Conservation (phyloP, 257 asterid genomes). For the Striga asiatica region DNA sequence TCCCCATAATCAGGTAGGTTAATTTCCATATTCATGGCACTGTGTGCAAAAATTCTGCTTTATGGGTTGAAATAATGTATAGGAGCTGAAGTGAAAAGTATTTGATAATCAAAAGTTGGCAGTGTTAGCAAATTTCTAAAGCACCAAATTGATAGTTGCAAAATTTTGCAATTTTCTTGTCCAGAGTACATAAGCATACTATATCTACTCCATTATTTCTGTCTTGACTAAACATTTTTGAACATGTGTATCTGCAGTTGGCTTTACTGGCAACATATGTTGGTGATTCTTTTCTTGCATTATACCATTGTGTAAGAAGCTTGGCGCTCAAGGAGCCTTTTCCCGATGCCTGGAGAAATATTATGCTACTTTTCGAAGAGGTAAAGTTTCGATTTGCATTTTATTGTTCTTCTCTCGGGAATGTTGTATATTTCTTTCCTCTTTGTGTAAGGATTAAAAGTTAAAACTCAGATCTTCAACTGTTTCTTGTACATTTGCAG, state of each 20-base stretch:
- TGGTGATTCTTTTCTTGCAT: conserved; percentile 72
- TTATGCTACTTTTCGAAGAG: conserved; percentile 73
- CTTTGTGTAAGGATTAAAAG: too few species aligned
- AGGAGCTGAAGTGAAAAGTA: neutral
- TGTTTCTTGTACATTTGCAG: conserved; percentile 45
- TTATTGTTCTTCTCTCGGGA: neutral
- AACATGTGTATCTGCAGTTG: conserved; percentile 48
- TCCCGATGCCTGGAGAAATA: conserved; percentile 90
- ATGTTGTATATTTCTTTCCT: too few species aligned
- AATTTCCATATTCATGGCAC: neutral
- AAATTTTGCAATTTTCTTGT: neutral
- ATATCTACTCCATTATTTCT: too few species aligned
- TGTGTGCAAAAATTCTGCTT: too few species aligned
- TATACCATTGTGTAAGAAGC: conserved; percentile 83
- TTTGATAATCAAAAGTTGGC: neutral
- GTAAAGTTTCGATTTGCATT: conserved; percentile 27
- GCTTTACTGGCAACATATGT: conserved; percentile 72
- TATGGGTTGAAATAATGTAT: too few species aligned
- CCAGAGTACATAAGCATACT: too few species aligned
- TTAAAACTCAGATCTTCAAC: too few species aligned
- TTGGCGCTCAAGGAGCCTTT: conserved; percentile 84
- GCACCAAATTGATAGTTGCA: too few species aligned
- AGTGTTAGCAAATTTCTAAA: neutral
- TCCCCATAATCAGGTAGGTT: conserved; percentile 84
- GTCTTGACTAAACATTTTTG: neutral